A percentile compares a stretch with the other conserved stretches of the same genome.
phyloP scores from a whole-genome alignment of 2,329 filamentous ascomycete species.

The Incumbomyces lentus region DNA sequence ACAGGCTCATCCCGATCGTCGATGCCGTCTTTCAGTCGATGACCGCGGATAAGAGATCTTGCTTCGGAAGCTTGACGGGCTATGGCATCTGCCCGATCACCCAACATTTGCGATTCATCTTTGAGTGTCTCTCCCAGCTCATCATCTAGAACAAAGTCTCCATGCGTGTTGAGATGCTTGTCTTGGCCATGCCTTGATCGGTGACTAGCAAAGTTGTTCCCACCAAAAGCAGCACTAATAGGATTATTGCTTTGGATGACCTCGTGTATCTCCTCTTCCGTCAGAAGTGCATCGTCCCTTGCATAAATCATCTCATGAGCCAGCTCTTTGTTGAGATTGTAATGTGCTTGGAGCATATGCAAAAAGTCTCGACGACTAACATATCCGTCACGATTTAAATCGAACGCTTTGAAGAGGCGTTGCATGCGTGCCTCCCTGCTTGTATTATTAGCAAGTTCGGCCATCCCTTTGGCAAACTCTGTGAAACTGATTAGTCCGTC shows the following conservation, averaged over 20 bases:
- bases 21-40: neutral
- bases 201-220: constrained; percentile 55
- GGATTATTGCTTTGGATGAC: constrained; percentile 66
- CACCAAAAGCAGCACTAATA: constrained; percentile 67
- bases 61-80: constrained; percentile 29
- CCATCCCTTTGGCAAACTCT: constrained; percentile 78
- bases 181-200: constrained; percentile 53
- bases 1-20: constrained; percentile 1
- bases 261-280: constrained; percentile 65
- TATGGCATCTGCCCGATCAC: constrained; percentile 52
- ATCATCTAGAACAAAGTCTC: constrained; percentile 53
- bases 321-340: constrained; percentile 79
- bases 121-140: constrained; percentile 44
- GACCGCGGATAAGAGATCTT: constrained; percentile 2
- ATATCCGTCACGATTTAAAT: constrained; percentile 78
- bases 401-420: constrained; percentile 78
- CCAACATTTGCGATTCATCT: constrained; percentile 50
- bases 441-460: constrained; percentile 49
- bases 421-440: constrained; percentile 53
- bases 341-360: constrained; percentile 85
- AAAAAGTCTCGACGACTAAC: constrained; percentile 80
- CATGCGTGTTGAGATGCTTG: constrained; percentile 53
- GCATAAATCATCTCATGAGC: constrained; percentile 72
- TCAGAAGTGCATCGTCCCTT: constrained; percentile 66
- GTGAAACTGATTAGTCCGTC: constrained; percentile 85